Evolutionary conservation across 768 basidiomycete species (phyloP).

Genomic region (Suillus occidentalis): DNA sequence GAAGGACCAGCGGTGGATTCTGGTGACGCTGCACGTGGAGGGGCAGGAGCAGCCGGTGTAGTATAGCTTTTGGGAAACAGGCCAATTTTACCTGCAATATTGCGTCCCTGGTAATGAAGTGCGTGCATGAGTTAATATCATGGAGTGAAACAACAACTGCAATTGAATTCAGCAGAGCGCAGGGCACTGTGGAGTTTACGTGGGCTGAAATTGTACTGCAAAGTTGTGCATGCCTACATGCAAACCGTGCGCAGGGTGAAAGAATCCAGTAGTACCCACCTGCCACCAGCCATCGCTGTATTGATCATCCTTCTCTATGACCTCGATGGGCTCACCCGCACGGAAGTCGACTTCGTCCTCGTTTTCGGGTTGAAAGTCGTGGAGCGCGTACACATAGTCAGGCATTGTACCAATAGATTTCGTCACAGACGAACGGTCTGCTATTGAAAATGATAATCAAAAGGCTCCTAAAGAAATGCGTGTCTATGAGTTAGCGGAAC

Average conservation of each 20-base stretch:
- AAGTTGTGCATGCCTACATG: slow-evolving; percentile 1
- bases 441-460: background rate
- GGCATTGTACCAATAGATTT: slow-evolving; percentile 47
- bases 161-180: slow-evolving; percentile 23
- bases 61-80: slow-evolving; percentile 93
- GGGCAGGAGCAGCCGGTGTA: slow-evolving; percentile 49
- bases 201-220: slow-evolving; percentile 9
- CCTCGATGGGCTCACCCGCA: slow-evolving; percentile 84
- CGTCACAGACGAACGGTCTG: background rate
- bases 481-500: background rate
- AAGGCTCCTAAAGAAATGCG: background rate
- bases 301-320: slow-evolving; percentile 90
- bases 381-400: slow-evolving; percentile 84
- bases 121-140: slow-evolving; percentile 7
- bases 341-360: slow-evolving; percentile 89
- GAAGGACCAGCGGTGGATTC: slow-evolving; percentile 26
- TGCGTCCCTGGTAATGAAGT: slow-evolving; percentile 64
- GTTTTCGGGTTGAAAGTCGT: slow-evolving; percentile 89
- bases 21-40: slow-evolving; percentile 25
- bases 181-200: slow-evolving; percentile 20
- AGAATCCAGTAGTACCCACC: slow-evolving; percentile 36
- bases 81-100: slow-evolving; percentile 77
- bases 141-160: slow-evolving; percentile 14
- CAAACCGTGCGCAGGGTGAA: slow-evolving; percentile 12
- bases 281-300: slow-evolving; percentile 98